Evolutionary conservation across 139 green algal genomes (phyloP).

Genomic region (Coelastrella sp.): DNA sequence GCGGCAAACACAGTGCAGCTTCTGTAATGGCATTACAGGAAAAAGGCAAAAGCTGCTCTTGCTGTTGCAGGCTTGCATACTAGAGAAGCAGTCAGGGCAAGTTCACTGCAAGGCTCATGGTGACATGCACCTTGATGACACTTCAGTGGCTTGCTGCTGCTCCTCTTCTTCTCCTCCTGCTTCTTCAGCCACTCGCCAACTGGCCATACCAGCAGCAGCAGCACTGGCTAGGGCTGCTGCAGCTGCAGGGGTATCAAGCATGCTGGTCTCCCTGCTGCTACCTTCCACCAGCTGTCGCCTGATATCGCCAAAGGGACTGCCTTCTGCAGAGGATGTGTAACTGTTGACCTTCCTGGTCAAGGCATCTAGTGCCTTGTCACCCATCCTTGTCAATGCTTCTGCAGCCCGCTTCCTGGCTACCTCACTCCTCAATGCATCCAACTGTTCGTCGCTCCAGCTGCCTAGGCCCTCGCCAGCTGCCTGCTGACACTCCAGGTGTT

Average conservation of each 20-base stretch:
- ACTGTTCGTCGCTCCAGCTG: constrained; percentile 44
- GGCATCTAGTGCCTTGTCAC: constrained; percentile 36
- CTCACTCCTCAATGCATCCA: constrained; percentile 37
- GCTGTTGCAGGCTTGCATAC: no score
- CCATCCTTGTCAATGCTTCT: constrained; percentile 38
- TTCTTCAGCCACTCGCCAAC: not conserved
- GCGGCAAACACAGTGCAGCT: no score
- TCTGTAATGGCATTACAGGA: no score
- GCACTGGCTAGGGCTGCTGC: constrained; percentile 16
- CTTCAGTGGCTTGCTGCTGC: not conserved
- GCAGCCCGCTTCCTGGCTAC: constrained; percentile 35
- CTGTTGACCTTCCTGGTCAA: constrained; percentile 46
- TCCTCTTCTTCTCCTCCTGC: not conserved
- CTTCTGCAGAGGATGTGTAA: constrained; percentile 24
- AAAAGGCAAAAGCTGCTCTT: no score
- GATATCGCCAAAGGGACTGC: constrained; percentile 25
- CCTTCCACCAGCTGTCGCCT: constrained; percentile 32
- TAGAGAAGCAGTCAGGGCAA: no score
- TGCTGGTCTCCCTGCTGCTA: constrained; percentile 4
- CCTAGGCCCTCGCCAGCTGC: constrained; percentile 24
- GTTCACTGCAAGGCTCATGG: no score
- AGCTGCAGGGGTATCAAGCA: constrained; percentile 16
- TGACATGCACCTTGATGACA: not conserved
- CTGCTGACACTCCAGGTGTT: constrained; percentile 38
- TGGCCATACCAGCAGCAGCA: not conserved